These are phyloP conservation scores for Cutaneotrichosporon sp. DNA, from an alignment of 1,284 basidiomycete genomes.

Conservation along the genomic window DNA sequence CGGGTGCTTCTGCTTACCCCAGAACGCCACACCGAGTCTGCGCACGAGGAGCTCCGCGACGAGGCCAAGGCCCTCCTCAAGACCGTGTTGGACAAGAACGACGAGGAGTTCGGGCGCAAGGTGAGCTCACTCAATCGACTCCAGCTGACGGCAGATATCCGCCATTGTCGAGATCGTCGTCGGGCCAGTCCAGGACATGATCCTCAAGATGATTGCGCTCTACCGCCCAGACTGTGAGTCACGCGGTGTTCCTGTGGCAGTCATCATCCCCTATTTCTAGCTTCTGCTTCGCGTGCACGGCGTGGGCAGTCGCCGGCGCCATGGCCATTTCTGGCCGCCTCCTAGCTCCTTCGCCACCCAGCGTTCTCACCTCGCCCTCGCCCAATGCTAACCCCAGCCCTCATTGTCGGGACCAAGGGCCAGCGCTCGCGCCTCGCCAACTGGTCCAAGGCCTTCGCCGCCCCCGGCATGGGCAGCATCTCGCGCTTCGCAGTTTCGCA, in stretches of 20 bases:
- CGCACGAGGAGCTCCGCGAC: constrained; percentile 78
- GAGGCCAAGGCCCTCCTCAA: constrained; percentile 83
- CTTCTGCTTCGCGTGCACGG: neutral
- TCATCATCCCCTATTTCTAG: neutral
- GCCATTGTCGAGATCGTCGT: constrained; percentile 93
- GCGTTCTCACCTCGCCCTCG: neutral
- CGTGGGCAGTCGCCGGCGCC: neutral
- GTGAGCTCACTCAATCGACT: constrained; percentile 52
- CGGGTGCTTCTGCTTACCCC: constrained; percentile 39
- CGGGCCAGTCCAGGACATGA: constrained; percentile 81
- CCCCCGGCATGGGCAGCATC: constrained; percentile 57
- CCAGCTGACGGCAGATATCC: constrained; percentile 63
- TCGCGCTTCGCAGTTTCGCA: constrained; percentile 76
- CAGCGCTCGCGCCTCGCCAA: constrained; percentile 63
- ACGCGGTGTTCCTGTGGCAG: neutral
- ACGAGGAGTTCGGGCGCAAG: constrained; percentile 76
- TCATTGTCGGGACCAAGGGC: constrained; percentile 90
- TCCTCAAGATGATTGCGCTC: constrained; percentile 89
- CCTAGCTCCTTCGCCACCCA: neutral
- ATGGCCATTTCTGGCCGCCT: too few relatives aligned
- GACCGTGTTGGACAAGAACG: constrained; percentile 77
- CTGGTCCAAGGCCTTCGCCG: constrained; percentile 64
- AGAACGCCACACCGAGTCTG: constrained; percentile 61
- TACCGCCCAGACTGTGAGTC: constrained; percentile 81
- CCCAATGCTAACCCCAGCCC: constrained; percentile 51